Base-by-base conservation (phyloP, 306 rosid species). In the Gynostemma pentaphyllum region DNA sequence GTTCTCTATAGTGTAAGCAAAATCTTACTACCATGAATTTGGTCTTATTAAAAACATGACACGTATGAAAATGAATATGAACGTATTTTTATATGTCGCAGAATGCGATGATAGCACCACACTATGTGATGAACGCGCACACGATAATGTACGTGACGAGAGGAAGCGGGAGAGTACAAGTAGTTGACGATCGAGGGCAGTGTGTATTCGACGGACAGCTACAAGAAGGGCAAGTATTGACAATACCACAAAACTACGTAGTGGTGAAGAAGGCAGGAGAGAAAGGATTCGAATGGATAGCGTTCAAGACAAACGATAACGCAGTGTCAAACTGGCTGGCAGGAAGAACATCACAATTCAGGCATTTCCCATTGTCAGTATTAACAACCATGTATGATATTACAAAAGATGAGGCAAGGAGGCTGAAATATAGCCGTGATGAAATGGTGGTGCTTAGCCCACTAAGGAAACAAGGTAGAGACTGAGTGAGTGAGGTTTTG, bases 281-380 rank as follows among this genome's bases (percentile, higher is more conserved):
- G 9, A 39, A 30, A 24, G 78, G 78, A 50, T 69, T 74, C 23
- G 74, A 63, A 22, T 74, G 78, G 78, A 41, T 74, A 12, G 62
- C 79, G 47, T 36, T 74, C 55, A 74, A 74, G 70, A 74, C 78
- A 1, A 69, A 49, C 18, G 74, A 74, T 29, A 64, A 74, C 62
- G 74, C 79, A 2, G 7, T 37, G 16, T 53, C 49, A 2, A 69
- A 54, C 55, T 45, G 48, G 23, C 71, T 74, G 24, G 79, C 74
- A 0, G 79, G 79, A 15, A 42, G 61, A 27, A 54, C 40, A 2
- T 74, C 74, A 11, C 32, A 61, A 15, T 63, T 74, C 46, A 66
- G 70, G 37, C 8, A 59, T 26, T 6, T 74, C 22, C 79, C 79
- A 7, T 39, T 45, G 27, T 62, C 62, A 22, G 68, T 69, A 27